A percentile compares a stretch with the other conserved stretches of the same genome.
phyloP scores from a whole-genome alignment of 257 asterid species.

The Rauvolfia tetraphylla region DNA sequence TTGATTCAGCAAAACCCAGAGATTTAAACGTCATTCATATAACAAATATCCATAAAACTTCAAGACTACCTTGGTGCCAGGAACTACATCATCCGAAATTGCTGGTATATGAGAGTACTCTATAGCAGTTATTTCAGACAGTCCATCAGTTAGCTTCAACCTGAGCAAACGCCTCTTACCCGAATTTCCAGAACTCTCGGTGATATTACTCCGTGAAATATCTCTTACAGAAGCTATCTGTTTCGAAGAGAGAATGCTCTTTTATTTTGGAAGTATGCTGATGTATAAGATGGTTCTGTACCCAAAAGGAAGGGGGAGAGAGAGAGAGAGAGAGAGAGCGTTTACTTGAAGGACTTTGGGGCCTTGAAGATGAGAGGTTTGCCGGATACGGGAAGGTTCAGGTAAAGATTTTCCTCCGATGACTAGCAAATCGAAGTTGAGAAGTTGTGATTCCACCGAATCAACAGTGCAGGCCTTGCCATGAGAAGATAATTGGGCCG shows the following conservation, averaged over 20 bases:
- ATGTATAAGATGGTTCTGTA: neutral
- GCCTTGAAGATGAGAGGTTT: conserved; percentile 53
- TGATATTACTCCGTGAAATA: conserved; percentile 50
- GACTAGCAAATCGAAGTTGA: conserved; percentile 65
- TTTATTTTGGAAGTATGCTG: neutral
- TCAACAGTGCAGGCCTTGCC: conserved; percentile 36
- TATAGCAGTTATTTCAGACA: conserved; percentile 60
- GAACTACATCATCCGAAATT: conserved; percentile 59
- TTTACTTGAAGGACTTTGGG: conserved; percentile 76
- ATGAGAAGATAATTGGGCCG: conserved; percentile 30
- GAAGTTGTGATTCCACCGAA: conserved; percentile 61
- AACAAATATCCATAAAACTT: neutral
- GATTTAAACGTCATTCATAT: neutral
- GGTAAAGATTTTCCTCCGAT: conserved; percentile 76
- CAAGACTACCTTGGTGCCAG: conserved; percentile 73
- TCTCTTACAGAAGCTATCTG: conserved; percentile 67
- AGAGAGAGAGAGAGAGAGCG: neutral
- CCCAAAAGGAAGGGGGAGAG: neutral
- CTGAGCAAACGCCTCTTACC: conserved; percentile 47
- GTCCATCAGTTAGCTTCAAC: conserved; percentile 84
- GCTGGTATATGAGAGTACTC: conserved; percentile 68
- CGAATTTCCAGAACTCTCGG: conserved; percentile 54
- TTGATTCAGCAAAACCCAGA: neutral
- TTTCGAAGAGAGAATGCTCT: neutral
- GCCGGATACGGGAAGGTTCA: conserved; percentile 46